Conservation (phyloP, 352 stramenopile genomes). For the Phytophthora megakarya region DNA sequence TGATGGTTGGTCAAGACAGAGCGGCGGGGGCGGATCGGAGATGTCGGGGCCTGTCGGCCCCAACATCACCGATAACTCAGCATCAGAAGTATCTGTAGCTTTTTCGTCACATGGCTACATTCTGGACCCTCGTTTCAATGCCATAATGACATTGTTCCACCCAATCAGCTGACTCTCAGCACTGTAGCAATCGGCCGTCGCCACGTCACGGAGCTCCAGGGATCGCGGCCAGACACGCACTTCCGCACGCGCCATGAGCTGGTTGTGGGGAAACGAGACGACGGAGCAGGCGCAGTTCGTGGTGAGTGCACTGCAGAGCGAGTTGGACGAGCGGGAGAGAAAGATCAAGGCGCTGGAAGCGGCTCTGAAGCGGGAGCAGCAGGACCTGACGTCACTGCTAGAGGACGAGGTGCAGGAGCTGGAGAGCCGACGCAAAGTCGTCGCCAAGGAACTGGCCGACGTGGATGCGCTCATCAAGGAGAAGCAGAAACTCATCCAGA, state of each 20-base stretch:
- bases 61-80: no score
- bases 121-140: conserved; percentile 2
- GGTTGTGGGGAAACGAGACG: conserved; percentile 86
- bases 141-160: conserved; percentile 13
- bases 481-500: conserved; percentile 66
- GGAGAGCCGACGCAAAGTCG: conserved; percentile 48
- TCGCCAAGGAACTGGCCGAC: conserved; percentile 48
- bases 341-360: conserved; percentile 83
- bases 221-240: neutral
- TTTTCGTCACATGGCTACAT: conserved; percentile 5
- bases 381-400: conserved; percentile 64
- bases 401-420: conserved; percentile 73
- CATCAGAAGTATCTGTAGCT: conserved; percentile 4
- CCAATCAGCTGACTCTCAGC: conserved; percentile 24
- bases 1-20: no score
- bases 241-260: conserved; percentile 53
- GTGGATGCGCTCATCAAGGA: conserved; percentile 62
- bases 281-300: conserved; percentile 87
- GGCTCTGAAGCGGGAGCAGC: conserved; percentile 74
- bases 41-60: no score
- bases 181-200: conserved; percentile 15
- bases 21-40: no score
- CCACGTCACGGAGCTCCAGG: conserved; percentile 28
- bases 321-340: conserved; percentile 80
- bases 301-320: conserved; percentile 77